Evolutionary conservation across 176 grass and related monocot species (phyloP).

Genomic region (Themeda triandra): DNA sequence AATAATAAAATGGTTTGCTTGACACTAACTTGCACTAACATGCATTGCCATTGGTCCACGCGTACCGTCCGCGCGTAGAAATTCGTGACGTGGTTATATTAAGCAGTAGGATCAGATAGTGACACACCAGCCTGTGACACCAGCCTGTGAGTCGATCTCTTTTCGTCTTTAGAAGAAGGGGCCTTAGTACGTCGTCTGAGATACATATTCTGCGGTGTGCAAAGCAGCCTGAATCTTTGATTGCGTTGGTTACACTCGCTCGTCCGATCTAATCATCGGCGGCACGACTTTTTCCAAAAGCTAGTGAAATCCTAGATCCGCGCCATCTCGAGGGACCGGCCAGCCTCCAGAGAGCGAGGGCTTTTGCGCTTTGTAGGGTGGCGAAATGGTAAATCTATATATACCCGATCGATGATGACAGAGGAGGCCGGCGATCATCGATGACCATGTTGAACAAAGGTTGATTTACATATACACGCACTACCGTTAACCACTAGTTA

Average conservation of each 20-base stretch:
- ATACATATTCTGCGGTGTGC: neutral
- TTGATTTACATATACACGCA: too few species aligned
- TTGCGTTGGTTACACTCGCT: too few species aligned
- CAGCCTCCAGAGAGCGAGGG: too few species aligned
- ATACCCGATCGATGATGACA: too few species aligned
- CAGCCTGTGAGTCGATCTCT: neutral
- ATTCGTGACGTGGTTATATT: neutral
- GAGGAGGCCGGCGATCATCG: too few species aligned
- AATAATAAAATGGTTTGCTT: too few species aligned
- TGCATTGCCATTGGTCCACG: slow-evolving; percentile 16
- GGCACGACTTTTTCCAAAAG: slow-evolving; percentile 22
- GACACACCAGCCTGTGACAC: too few species aligned
- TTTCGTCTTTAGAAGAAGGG: neutral
- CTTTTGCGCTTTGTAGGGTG: too few species aligned
- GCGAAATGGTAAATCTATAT: too few species aligned
- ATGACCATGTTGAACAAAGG: too few species aligned
- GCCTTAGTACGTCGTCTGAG: neutral
- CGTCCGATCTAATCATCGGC: slow-evolving; percentile 15
- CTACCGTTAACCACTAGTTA: neutral
- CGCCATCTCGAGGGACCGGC: too few species aligned
- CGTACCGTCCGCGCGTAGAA: neutral
- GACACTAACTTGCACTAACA: neutral
- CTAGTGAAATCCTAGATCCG: neutral
- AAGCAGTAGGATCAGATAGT: slow-evolving; percentile 1
- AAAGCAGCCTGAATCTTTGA: neutral